phyloP scores from a whole-genome alignment of 495 filamentous ascomycete species.

The Haplographium delicatum region DNA sequence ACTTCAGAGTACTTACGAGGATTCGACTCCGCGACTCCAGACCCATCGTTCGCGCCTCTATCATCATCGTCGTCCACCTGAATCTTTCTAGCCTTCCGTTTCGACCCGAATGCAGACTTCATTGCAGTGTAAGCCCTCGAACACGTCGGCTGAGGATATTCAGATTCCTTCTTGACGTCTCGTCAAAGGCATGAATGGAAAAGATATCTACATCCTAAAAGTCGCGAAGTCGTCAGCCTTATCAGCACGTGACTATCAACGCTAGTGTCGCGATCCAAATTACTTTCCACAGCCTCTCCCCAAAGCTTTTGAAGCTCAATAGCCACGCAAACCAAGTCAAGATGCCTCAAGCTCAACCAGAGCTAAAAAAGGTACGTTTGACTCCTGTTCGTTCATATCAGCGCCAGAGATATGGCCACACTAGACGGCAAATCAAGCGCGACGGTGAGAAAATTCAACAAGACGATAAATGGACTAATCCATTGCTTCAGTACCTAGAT shows the following conservation, averaged over 20 bases:
- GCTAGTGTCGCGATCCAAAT: slow-evolving; percentile 12
- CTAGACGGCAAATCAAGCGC: slow-evolving; percentile 5
- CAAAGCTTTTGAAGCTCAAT: background rate
- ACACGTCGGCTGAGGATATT: background rate
- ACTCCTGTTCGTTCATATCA: slow-evolving; percentile 4
- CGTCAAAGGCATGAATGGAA: background rate
- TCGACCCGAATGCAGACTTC: slow-evolving; percentile 61
- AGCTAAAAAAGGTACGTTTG: slow-evolving; percentile 87
- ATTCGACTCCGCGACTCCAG: slow-evolving; percentile 2
- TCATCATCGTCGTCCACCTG: slow-evolving; percentile 63
- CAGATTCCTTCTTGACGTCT: background rate
- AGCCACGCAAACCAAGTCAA: slow-evolving; percentile 30
- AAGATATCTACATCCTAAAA: background rate
- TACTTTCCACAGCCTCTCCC: slow-evolving; percentile 6
- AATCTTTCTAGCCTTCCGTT: slow-evolving; percentile 71
- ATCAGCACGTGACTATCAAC: slow-evolving; percentile 22
- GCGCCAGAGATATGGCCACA: background rate
- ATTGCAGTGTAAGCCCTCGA: slow-evolving; percentile 30
- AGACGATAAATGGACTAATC: slow-evolving; percentile 17
- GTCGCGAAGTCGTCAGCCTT: background rate
- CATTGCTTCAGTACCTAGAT: slow-evolving; percentile 78
- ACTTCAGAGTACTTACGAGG: slow-evolving; percentile 16
- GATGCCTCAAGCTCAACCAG: slow-evolving; percentile 98
- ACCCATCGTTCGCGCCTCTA: slow-evolving; percentile 15
- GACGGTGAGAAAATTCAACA: slow-evolving; percentile 12